phyloP scores from a whole-genome alignment of 805 yeast genomes.

The Lipomyces oligophaga region DNA sequence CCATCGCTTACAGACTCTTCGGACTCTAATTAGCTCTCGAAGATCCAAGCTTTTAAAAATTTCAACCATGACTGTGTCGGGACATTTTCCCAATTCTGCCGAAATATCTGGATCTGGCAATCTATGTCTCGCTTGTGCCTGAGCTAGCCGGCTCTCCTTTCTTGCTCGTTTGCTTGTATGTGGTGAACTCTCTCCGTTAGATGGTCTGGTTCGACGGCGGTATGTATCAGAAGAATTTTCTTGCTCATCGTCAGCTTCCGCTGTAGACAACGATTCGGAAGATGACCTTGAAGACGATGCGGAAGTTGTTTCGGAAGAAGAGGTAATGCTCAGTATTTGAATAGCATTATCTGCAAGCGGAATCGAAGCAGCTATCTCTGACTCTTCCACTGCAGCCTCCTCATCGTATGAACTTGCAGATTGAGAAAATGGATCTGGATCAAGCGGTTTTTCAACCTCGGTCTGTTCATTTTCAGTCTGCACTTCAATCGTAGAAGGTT shows the following conservation, averaged over 20 bases:
- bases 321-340: slow-evolving; percentile 3
- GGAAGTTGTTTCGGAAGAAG: slow-evolving; percentile 1
- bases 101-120: neutral
- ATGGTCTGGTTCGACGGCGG: too few relatives aligned
- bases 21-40: slow-evolving; percentile 57
- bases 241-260: neutral
- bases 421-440: slow-evolving; percentile 30
- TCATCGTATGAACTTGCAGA: slow-evolving; percentile 6
- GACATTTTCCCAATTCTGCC: slow-evolving; percentile 35
- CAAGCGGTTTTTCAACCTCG: slow-evolving; percentile 27
- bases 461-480: neutral
- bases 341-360: slow-evolving; percentile 8
- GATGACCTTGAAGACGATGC: neutral
- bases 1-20: slow-evolving; percentile 64
- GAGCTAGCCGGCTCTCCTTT: neutral
- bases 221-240: too few relatives aligned
- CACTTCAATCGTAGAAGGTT: neutral
- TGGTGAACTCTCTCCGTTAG: neutral
- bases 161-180: neutral
- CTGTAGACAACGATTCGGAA: slow-evolving; percentile 2
- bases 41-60: slow-evolving; percentile 54
- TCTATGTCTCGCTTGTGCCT: too few relatives aligned
- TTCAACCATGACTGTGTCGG: slow-evolving; percentile 54
- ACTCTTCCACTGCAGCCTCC: slow-evolving; percentile 7
- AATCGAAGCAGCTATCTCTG: slow-evolving; percentile 1